A percentile compares a stretch with the other conserved stretches of the same genome.
Conservation (phyloP, 2,329 filamentous ascomycete genomes). For the Cladosporium sp. region DNA sequence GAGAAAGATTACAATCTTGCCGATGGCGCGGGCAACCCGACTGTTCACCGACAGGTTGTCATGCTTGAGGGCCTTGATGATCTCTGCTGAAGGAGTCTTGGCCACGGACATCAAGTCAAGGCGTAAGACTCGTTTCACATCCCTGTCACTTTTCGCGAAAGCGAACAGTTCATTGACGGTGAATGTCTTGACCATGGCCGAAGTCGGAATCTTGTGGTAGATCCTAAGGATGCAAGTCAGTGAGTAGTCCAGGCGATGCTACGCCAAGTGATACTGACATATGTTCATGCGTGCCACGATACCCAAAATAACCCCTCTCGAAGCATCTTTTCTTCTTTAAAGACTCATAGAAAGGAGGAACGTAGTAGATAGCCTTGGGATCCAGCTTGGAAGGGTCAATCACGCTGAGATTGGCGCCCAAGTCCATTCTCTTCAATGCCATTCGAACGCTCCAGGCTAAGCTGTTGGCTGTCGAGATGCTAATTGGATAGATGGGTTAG, state of each 20-base stretch:
- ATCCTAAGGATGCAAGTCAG: background rate
- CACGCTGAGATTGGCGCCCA: background rate
- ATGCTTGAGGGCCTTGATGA: conserved; percentile 2
- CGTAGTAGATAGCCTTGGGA: background rate
- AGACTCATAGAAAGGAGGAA: background rate
- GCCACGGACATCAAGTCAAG: background rate
- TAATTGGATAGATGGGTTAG: background rate
- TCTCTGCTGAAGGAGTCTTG: background rate
- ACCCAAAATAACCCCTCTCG: background rate
- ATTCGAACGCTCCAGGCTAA: background rate
- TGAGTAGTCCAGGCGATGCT: background rate
- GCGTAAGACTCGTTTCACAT: background rate
- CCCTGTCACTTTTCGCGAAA: background rate
- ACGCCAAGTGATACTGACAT: background rate
- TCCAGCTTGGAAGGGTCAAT: conserved; percentile 9
- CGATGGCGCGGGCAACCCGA: background rate
- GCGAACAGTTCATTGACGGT: background rate
- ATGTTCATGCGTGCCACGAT: background rate
- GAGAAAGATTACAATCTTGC: background rate
- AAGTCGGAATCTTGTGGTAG: background rate
- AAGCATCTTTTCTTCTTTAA: conserved; percentile 2
- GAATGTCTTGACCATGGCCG: conserved; percentile 8
- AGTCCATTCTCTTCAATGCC: background rate
- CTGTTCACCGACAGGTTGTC: background rate
- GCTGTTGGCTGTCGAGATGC: background rate